These are phyloP conservation scores for Hirsutella thompsonii DNA, from an alignment of 2,329 filamentous ascomycete genomes.

Conservation along the genomic window DNA sequence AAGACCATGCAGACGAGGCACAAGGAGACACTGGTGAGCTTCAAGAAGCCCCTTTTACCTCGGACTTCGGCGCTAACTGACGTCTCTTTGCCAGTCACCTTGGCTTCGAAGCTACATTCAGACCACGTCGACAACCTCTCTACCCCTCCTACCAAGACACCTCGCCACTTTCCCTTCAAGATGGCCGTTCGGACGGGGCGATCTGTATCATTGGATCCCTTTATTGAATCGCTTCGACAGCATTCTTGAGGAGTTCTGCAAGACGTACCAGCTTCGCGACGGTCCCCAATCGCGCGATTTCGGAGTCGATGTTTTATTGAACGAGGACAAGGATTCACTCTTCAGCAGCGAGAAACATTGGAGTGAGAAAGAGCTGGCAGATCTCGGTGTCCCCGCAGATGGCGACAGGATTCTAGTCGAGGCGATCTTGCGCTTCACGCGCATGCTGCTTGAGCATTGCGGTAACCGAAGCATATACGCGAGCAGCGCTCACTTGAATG, in stretches of 20 bases:
- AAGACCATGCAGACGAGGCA: slow-evolving; percentile 56
- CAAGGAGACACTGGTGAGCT: slow-evolving; percentile 50
- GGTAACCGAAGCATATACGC: slow-evolving; percentile 94
- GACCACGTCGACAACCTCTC: slow-evolving; percentile 51
- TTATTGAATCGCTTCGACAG: slow-evolving; percentile 87
- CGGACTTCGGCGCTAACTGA: not conserved
- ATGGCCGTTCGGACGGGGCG: slow-evolving; percentile 93
- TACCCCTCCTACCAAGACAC: slow-evolving; percentile 65
- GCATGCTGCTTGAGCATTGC: slow-evolving; percentile 82
- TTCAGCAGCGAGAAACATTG: slow-evolving; percentile 35
- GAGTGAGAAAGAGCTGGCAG: slow-evolving; percentile 31
- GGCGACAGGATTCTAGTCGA: slow-evolving; percentile 74
- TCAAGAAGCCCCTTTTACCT: too few species aligned
- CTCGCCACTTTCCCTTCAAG: slow-evolving; percentile 70
- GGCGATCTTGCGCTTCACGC: slow-evolving; percentile 71
- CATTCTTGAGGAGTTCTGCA: slow-evolving; percentile 70
- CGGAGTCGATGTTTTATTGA: slow-evolving; percentile 48
- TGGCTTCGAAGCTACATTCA: slow-evolving; percentile 75
- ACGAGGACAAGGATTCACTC: slow-evolving; percentile 38
- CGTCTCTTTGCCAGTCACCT: slow-evolving; percentile 50
- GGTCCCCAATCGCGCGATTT: slow-evolving; percentile 76
- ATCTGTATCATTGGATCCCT: slow-evolving; percentile 96
- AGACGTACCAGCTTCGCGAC: slow-evolving; percentile 64
- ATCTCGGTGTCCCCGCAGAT: slow-evolving; percentile 55
- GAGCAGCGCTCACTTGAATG: slow-evolving; percentile 81